These are phyloP conservation scores for Rhododendron ferrugineum DNA, from an alignment of 148 eudicot species.

Conservation along the genomic window DNA sequence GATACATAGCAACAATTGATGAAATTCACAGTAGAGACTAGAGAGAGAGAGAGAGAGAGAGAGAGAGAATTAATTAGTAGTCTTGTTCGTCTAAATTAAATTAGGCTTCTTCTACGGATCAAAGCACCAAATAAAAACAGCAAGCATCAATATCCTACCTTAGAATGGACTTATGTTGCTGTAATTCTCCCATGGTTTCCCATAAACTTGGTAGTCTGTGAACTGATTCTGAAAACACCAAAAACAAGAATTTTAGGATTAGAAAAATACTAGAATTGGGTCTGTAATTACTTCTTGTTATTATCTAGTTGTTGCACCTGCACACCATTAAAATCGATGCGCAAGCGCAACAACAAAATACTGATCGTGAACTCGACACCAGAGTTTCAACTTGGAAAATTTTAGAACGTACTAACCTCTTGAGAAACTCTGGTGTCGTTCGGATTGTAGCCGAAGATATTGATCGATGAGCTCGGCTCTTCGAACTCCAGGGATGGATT, in stretches of 20 bases:
- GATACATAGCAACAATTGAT: background rate
- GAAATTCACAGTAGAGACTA: background rate
- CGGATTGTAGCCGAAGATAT: slow-evolving; percentile 18
- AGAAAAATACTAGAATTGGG: background rate
- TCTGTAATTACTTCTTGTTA: background rate
- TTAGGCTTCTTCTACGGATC: background rate
- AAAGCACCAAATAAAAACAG: background rate
- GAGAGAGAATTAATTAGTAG: background rate
- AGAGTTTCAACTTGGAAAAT: background rate
- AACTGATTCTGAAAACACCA: slow-evolving; percentile 22
- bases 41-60: too few species aligned
- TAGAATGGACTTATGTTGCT: slow-evolving; percentile 9
- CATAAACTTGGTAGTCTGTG: slow-evolving; percentile 12
- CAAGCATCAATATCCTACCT: background rate
- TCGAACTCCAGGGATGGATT: background rate
- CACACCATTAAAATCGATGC: too few species aligned
- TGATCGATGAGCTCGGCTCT: slow-evolving; percentile 15
- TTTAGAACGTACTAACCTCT: slow-evolving; percentile 13
- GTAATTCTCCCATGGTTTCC: slow-evolving; percentile 25
- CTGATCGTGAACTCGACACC: background rate
- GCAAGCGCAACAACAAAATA: too few species aligned
- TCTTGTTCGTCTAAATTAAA: background rate
- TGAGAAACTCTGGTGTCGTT: slow-evolving; percentile 14
- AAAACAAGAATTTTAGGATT: background rate
- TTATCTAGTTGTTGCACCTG: background rate